Conservation (phyloP, 306 rosid species). For the Inga laurina region DNA sequence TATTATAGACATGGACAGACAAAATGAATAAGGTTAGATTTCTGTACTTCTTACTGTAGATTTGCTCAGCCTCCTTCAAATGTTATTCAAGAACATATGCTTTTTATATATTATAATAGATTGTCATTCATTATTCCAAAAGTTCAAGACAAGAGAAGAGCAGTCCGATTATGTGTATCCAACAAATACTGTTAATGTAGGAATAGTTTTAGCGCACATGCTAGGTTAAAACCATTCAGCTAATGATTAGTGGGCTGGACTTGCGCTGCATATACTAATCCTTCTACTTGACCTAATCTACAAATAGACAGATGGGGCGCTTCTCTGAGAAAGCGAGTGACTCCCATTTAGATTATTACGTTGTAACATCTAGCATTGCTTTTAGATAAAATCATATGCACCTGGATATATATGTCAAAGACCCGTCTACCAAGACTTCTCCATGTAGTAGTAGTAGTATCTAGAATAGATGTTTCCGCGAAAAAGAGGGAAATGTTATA, state of each 20-base stretch:
- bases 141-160: neutral
- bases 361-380: neutral
- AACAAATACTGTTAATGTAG: neutral
- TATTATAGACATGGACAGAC: neutral
- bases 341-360: neutral
- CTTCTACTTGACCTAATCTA: neutral
- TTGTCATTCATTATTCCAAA: neutral
- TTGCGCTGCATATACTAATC: neutral
- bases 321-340: neutral
- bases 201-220: neutral
- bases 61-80: neutral
- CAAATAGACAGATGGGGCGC: neutral
- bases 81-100: neutral
- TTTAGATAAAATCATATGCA: conserved; percentile 21
- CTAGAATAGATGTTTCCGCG: conserved; percentile 52
- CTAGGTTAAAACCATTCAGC: neutral
- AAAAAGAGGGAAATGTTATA: conserved; percentile 73
- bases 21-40: neutral
- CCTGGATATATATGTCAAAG: conserved; percentile 85
- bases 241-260: neutral
- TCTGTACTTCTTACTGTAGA: neutral
- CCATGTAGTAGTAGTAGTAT: conserved; percentile 55
- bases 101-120: neutral
- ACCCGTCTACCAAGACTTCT: conserved; percentile 67
- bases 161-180: neutral